Evolutionary conservation across 2,329 filamentous ascomycete species (phyloP), one percentile per base, ranked within the genome.

Genomic region (Fusarium falciforme): DNA sequence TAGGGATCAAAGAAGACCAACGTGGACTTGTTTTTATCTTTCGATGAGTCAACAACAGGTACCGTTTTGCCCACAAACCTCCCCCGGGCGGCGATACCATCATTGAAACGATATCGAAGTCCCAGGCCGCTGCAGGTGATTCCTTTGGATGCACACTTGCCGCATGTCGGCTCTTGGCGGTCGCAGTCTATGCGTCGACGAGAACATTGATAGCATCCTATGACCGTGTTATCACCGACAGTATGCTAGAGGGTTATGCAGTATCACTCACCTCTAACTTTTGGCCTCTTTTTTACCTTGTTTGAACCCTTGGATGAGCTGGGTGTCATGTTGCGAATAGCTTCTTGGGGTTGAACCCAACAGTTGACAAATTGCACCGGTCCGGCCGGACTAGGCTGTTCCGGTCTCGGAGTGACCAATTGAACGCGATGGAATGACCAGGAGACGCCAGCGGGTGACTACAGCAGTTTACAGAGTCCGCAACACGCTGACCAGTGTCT

Each of bases 131-230:
- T 77, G 14, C 75, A 77, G 4, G 66, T 67, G 36, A 77, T 54
- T 1, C 75, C 75, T 40, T 76, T 77, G n/a, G 66, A 31, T 1
- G 61, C 40, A 2, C 75, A 77, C 52, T 77, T 77, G n/a, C 61
- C 71, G n/a, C 75, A 77, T 6, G 58, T 64, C 7, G 75, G 75
- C 14, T 74, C 67, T 57, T 63, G 59, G n/a, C 75, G 68, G 10
- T 77, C 75, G 17, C 75, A 77, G n/a, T 77, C 75, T 66, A 77
- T 77, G 33, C 75, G 75, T 5, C 75, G 68, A 8, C 73, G 75
- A 5, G 75, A 77, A 16, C 75, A 77, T 54, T 77, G 73, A 14
- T 77, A 77, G 6, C 75, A 77, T 6, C 75, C 75, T 76, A 2
- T 9, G 8, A 6, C 2, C n/a, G 0, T 6, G 27, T 73, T 6